Evolutionary conservation across 768 basidiomycete species (phyloP).

Genomic region (Phaffia australis): DNA sequence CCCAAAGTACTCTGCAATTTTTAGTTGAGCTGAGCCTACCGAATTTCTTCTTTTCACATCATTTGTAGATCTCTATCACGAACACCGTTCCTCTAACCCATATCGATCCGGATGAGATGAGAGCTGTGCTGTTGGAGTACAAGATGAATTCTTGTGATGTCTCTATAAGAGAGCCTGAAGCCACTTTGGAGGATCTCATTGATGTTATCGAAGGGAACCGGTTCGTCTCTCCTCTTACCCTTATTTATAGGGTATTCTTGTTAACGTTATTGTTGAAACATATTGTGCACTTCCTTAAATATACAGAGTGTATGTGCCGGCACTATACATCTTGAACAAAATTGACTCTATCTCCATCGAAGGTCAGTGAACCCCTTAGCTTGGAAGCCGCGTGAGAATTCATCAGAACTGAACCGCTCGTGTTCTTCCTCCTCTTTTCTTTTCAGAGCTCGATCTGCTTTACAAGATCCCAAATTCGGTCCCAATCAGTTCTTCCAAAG

Average conservation of each 20-base stretch:
- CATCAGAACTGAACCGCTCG: too few relatives aligned
- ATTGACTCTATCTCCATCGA: slow-evolving; percentile 98
- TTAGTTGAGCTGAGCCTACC: not conserved
- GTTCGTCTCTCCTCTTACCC: slow-evolving; percentile 38
- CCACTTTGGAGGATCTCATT: slow-evolving; percentile 89
- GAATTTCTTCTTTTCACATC: not conserved
- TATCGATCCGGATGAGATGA: slow-evolving; percentile 91
- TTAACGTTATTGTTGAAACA: slow-evolving; percentile 13
- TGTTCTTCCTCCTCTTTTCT: too few relatives aligned
- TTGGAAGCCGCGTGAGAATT: too few relatives aligned
- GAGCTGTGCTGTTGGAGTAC: slow-evolving; percentile 88
- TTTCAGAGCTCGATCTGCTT: slow-evolving; percentile 70
- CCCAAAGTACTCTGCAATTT: not conserved
- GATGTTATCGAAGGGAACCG: slow-evolving; percentile 96
- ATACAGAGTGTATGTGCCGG: slow-evolving; percentile 78
- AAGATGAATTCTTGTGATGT: slow-evolving; percentile 73
- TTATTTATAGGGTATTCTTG: too few relatives aligned
- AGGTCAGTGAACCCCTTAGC: slow-evolving; percentile 8
- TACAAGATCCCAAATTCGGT: slow-evolving; percentile 90
- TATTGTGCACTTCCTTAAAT: not conserved
- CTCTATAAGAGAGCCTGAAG: slow-evolving; percentile 80
- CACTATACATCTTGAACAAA: slow-evolving; percentile 63
- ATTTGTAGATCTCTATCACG: slow-evolving; percentile 68
- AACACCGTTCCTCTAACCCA: slow-evolving; percentile 94
- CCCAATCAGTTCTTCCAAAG: slow-evolving; percentile 72